Percentiles rank a stretch among this genome's conserved stretches.
Evolutionary conservation across 2,329 filamentous ascomycete genomes (phyloP).

Genomic region (Diaporthe australafricana): DNA sequence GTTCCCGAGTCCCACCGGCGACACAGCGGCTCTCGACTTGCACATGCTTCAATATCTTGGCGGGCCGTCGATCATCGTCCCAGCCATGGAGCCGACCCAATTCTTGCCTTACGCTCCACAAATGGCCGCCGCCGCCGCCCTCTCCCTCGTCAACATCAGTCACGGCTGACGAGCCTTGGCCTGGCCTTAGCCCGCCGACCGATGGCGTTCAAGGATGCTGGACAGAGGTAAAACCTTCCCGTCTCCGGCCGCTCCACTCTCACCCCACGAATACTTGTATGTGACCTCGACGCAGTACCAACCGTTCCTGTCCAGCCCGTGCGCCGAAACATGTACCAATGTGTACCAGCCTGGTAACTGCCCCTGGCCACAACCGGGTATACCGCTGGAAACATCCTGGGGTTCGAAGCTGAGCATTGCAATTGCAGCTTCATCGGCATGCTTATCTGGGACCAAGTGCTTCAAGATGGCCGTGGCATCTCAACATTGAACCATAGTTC

Average conservation of each 20-base stretch:
- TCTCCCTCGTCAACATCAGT: background rate
- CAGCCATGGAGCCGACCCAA: slow-evolving; percentile 22
- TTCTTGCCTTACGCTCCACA: slow-evolving; percentile 11
- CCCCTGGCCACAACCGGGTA: slow-evolving; percentile 23
- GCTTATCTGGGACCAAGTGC: slow-evolving; percentile 28
- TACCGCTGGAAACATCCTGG: slow-evolving; percentile 23
- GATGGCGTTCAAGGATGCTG: slow-evolving; percentile 19
- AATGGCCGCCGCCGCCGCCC: slow-evolving; percentile 22
- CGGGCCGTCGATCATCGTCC: slow-evolving; percentile 24
- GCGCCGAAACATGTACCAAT: slow-evolving; percentile 15
- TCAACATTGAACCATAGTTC: slow-evolving; percentile 26
- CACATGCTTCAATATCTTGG: slow-evolving; percentile 15
- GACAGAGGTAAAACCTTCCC: slow-evolving; percentile 26
- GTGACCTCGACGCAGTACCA: slow-evolving; percentile 12
- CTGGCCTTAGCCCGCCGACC: background rate
- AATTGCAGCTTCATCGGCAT: slow-evolving; percentile 29
- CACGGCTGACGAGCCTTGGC: slow-evolving; percentile 10
- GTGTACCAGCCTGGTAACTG: background rate
- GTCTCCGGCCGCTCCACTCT: slow-evolving; percentile 8
- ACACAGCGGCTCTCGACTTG: slow-evolving; percentile 1
- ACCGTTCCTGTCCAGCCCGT: slow-evolving; percentile 5
- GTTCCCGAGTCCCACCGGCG: slow-evolving; percentile 7
- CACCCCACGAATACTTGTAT: slow-evolving; percentile 17
- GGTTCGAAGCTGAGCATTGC: slow-evolving; percentile 25
- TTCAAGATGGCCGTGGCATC: slow-evolving; percentile 33